Conservation (phyloP, 2,329 filamentous ascomycete species). For the Fusarium austroafricanum region DNA sequence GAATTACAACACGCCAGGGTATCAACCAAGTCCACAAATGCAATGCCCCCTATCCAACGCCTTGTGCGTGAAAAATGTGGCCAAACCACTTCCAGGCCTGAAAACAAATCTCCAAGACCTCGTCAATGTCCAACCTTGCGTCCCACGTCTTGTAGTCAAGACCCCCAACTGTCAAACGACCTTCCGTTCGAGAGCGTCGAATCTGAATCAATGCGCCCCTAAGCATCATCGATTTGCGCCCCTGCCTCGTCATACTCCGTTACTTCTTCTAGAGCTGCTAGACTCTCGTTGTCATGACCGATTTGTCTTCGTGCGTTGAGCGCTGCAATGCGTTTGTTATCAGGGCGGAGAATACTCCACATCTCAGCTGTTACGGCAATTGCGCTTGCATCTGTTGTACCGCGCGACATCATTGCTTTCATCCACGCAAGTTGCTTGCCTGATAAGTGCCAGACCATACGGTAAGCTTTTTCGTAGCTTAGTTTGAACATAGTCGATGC, state of each 20-base stretch:
- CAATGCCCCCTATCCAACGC: slow-evolving; percentile 23
- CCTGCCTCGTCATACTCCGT: slow-evolving; percentile 47
- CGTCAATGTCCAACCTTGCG: neutral
- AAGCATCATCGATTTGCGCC: slow-evolving; percentile 48
- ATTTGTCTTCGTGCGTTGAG: slow-evolving; percentile 33
- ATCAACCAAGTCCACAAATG: slow-evolving; percentile 23
- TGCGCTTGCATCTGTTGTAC: slow-evolving; percentile 23
- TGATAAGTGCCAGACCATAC: slow-evolving; percentile 61
- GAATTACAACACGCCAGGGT: slow-evolving; percentile 17
- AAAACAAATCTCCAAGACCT: neutral
- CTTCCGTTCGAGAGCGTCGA: slow-evolving; percentile 1
- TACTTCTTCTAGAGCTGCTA: slow-evolving; percentile 44
- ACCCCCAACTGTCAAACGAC: slow-evolving; percentile 12
- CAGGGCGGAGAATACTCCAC: slow-evolving; percentile 53
- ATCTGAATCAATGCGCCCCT: slow-evolving; percentile 27
- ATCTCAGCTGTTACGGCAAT: slow-evolving; percentile 52
- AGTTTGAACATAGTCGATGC: slow-evolving; percentile 61
- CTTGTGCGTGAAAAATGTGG: neutral
- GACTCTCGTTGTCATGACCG: slow-evolving; percentile 40
- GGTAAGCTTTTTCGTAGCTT: slow-evolving; percentile 43
- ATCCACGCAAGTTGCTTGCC: slow-evolving; percentile 62
- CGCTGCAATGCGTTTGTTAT: slow-evolving; percentile 47
- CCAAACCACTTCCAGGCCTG: neutral
- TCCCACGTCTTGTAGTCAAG: slow-evolving; percentile 9
- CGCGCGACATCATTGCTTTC: slow-evolving; percentile 53